These are phyloP conservation scores for Triadica sebifera DNA, from an alignment of 345 rosid genomes.

Conservation along the genomic window DNA sequence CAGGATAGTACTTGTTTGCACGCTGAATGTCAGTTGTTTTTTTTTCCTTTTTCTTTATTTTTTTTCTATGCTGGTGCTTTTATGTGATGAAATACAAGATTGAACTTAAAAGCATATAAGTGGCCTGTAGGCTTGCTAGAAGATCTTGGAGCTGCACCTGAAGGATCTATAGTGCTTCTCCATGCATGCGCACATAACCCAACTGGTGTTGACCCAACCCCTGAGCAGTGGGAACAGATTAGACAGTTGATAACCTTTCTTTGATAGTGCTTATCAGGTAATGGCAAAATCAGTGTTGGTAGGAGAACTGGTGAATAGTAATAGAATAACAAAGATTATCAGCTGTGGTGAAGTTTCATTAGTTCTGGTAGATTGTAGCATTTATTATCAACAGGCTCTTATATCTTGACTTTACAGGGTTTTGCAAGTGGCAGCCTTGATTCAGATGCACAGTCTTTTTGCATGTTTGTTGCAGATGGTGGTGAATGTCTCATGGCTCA, in stretches of 20 bases:
- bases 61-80: background rate
- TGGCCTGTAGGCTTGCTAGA: constrained; percentile 57
- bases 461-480: constrained; percentile 55
- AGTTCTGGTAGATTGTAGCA: constrained; percentile 1
- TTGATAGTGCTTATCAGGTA: constrained; percentile 27
- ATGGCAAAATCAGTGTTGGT: background rate
- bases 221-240: constrained; percentile 24
- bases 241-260: constrained; percentile 24
- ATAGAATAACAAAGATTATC: background rate
- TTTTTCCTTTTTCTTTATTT: too few species aligned
- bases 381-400: background rate
- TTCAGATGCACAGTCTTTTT: constrained; percentile 47
- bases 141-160: constrained; percentile 88
- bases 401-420: constrained; percentile 34
- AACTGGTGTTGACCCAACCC: constrained; percentile 89
- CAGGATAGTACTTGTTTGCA: background rate
- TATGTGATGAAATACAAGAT: background rate
- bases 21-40: background rate
- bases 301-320: background rate
- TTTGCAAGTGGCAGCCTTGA: constrained; percentile 46
- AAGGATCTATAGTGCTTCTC: constrained; percentile 85
- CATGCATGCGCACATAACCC: constrained; percentile 99
- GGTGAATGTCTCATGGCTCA: constrained; percentile 51
- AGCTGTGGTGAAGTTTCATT: background rate
- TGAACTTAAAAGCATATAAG: background rate